Base-by-base conservation (phyloP, 2,329 filamentous ascomycete species). In the Colletotrichum sp. region DNA sequence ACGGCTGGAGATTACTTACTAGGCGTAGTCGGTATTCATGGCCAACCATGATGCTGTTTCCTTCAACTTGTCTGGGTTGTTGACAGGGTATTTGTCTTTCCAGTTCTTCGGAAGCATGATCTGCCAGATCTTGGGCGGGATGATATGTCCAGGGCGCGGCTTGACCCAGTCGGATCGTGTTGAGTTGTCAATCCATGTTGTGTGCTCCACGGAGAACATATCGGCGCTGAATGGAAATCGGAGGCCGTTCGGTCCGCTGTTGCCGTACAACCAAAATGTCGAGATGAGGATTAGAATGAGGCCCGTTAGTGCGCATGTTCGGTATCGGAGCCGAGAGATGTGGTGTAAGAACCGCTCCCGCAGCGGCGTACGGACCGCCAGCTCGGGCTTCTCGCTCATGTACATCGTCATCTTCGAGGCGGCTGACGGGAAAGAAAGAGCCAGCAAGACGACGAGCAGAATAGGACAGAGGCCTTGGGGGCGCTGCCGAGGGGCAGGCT, bases 71-170 rank as follows among this genome's bases (percentile, higher is more conserved):
- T 64, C 38, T 12, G 62, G 65, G 28, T 69, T 58, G 43, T 56
- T 70, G 36, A 63, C 16, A 4, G 68, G 68, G 9, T 63, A 52
- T 21, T 55, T 28, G 6, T 62, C 58, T 21, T 18, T 36, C 68
- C 43, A 56, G 21, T 58, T 32, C 64, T 68, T 75, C n/a, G 71
- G 71, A 4, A 77, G 67, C 48, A 73, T 69, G 10, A 77, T 78
- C 68, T 78, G 75, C 77, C 75, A 78, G 43, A 78, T 72, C 43
- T 69, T 56, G 52, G 43, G 69, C 8, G 69, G 59, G 32, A 76
- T 77, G 8, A 58, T 63, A 16, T 73, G 65, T 7, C 66, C 71
- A 7, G 63, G 59, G 3, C 38, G 21, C 21, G 67, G 67, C 56
- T 52, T 69, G 21, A 61, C 67, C 67, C 67, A 69, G 67, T 62